Conservation (phyloP, 441 rosid genomes). For the Gossypium davidsonii region DNA sequence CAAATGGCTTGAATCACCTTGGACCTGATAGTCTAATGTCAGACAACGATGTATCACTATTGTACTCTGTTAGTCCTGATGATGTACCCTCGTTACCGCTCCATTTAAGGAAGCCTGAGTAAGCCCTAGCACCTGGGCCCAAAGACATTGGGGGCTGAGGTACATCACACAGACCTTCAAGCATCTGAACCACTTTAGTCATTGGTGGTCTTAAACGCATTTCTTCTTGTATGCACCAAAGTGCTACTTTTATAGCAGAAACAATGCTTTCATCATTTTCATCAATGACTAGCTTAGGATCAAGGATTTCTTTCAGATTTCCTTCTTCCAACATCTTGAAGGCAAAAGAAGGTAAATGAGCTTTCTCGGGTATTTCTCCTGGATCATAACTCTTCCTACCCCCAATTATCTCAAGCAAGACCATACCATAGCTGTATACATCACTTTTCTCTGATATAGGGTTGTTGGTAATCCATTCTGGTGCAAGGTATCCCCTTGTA, state of each 20-base stretch:
- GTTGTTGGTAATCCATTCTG: constrained; percentile 40
- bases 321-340: constrained; percentile 36
- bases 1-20: constrained; percentile 17
- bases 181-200: constrained; percentile 44
- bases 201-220: constrained; percentile 32
- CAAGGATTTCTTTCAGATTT: constrained; percentile 20
- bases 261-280: constrained; percentile 24
- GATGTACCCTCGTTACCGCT: constrained; percentile 24
- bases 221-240: constrained; percentile 39
- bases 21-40: constrained; percentile 33
- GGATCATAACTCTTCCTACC: constrained; percentile 31
- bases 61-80: constrained; percentile 17
- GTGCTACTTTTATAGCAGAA: constrained; percentile 26
- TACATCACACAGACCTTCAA: constrained; percentile 29
- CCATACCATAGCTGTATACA: constrained; percentile 35
- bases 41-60: constrained; percentile 19
- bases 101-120: constrained; percentile 23
- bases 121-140: constrained; percentile 17
- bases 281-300: constrained; percentile 20
- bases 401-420: constrained; percentile 34
- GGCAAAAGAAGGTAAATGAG: constrained; percentile 27
- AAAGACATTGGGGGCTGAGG: constrained; percentile 23
- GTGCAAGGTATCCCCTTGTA: constrained; percentile 42
- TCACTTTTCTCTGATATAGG: constrained; percentile 39
- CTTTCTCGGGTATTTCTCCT: constrained; percentile 16